Conservation (phyloP, 805 yeast genomes). For the Metschnikowia amazonensis region DNA sequence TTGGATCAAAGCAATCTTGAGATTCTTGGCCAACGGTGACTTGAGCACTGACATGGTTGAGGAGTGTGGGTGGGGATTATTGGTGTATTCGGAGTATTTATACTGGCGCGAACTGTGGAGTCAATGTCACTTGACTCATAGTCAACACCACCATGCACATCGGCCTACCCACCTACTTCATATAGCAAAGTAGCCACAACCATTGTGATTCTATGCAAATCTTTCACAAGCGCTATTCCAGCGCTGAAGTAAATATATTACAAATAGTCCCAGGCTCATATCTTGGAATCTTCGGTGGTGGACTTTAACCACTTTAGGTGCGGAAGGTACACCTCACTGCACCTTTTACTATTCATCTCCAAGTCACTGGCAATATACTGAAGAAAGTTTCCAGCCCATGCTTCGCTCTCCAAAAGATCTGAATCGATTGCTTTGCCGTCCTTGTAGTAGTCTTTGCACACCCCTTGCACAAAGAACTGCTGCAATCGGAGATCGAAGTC, state of each 20-base stretch:
- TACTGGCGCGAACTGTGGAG: slow-evolving; percentile 6
- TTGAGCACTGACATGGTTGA: slow-evolving; percentile 23
- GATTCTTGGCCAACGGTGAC: slow-evolving; percentile 47
- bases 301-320: slow-evolving; percentile 42
- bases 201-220: not conserved
- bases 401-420: slow-evolving; percentile 16
- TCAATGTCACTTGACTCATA: not conserved
- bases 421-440: slow-evolving; percentile 24
- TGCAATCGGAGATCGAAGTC: slow-evolving; percentile 41
- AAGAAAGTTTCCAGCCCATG: slow-evolving; percentile 35
- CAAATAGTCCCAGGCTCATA: not conserved
- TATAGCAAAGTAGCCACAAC: not conserved
- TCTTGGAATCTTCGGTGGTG: slow-evolving; percentile 19
- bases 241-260: not conserved
- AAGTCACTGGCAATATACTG: slow-evolving; percentile 24
- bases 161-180: not conserved
- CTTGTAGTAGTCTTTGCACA: slow-evolving; percentile 35
- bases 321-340: slow-evolving; percentile 37
- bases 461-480: slow-evolving; percentile 36
- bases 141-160: not conserved
- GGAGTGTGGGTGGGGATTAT: not conserved
- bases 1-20: slow-evolving; percentile 83
- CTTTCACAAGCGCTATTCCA: not conserved
- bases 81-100: not conserved
- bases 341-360: slow-evolving; percentile 24